Percentiles rank a stretch among this genome's conserved stretches.
phyloP scores from a whole-genome alignment of 306 rosid species.

The Ormosia semicastrata region DNA sequence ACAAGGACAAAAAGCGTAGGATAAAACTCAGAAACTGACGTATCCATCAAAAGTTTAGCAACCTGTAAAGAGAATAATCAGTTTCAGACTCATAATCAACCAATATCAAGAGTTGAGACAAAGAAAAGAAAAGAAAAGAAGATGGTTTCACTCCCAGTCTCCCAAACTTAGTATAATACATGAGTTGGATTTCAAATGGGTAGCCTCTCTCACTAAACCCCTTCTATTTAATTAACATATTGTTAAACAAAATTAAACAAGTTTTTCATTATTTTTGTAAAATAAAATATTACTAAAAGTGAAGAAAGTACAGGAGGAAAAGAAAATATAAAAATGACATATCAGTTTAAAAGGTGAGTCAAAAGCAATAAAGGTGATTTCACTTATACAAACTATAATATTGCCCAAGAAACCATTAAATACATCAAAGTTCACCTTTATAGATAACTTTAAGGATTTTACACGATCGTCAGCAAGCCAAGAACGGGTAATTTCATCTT shows the following conservation, averaged over 20 bases:
- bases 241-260: background rate
- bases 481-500: conserved; percentile 75
- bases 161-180: background rate
- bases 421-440: conserved; percentile 57
- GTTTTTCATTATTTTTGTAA: background rate
- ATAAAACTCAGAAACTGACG: conserved; percentile 78
- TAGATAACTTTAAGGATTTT: conserved; percentile 67
- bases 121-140: background rate
- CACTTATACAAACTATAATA: conserved; percentile 13
- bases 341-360: background rate
- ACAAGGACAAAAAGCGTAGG: conserved; percentile 91
- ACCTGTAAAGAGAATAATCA: conserved; percentile 63
- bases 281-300: background rate
- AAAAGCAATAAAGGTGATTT: conserved; percentile 10
- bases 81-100: conserved; percentile 18
- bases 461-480: conserved; percentile 87
- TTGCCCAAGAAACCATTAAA: conserved; percentile 2
- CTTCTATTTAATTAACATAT: background rate
- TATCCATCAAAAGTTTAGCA: conserved; percentile 90
- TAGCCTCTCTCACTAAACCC: background rate
- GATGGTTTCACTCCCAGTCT: background rate
- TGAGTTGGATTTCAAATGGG: conserved; percentile 12
- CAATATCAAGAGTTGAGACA: conserved; percentile 6
- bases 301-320: background rate
- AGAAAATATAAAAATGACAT: background rate